Base-by-base conservation (phyloP, 805 yeast species). In the Ogataea thermomethanolica region DNA sequence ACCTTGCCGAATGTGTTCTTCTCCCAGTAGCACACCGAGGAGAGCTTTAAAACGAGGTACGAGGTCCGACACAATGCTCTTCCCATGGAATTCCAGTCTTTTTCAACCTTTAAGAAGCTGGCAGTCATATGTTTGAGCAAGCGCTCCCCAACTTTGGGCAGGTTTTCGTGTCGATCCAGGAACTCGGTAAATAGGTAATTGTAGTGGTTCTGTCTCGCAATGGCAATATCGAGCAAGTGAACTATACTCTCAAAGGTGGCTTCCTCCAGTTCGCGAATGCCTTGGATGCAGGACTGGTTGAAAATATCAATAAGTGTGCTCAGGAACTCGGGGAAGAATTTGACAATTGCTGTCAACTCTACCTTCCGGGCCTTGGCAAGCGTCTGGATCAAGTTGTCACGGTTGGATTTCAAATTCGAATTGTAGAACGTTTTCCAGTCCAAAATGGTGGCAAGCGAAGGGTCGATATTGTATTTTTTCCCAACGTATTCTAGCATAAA, bases 401-500 rank as follows among this genome's bases (percentile, higher is more conserved):
- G 56, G 14, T 50, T 44, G 6, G 67, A 70, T 35, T 59, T 59
- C 7, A 64, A 51, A 17, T 69, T 73, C 3, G 59, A 59, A 43
- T 70, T 74, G 50, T 71, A 71, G 20, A 70, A 58, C 26, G 68
- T 57, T 43, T 67, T 74, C 74, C 81, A 78, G 44, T 72, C 70
- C 48, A 80, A 56, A 33, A 86, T 62, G 24, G 71, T 69, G 29
- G 74, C 76, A 43, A 82, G 67, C 3, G 80, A 62, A 5, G 63
- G 37, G 43, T 81, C 87, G 13, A 78, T 62, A 51, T 84, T 84
- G 62, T 67, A 83, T 11, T 66, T 58, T 49, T 74, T 81, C 20
- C 96, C 95, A 40, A 80, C 77, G 57, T 84, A 86, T 37, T 74
- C 79, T 0, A 84, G 66, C 12, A 74, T 67, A 13, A 84, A 51